Evolutionary conservation across 176 grass and related monocot species (phyloP).

Genomic region (Triticum monococcum): DNA sequence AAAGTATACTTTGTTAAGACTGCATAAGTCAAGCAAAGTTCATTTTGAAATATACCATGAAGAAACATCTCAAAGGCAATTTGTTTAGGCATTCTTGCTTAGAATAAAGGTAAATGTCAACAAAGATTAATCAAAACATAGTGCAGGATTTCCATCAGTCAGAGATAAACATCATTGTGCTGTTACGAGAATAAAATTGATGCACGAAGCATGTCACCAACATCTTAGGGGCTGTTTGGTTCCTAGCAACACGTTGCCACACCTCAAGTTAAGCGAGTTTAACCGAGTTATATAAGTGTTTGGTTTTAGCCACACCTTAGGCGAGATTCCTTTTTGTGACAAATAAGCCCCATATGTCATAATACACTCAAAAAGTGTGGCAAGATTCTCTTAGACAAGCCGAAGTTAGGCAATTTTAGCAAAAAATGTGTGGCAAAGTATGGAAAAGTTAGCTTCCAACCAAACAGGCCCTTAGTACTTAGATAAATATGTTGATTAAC

Average conservation of each 20-base stretch:
- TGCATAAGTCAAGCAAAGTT: neutral
- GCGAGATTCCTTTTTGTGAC: neutral
- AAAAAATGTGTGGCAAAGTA: neutral
- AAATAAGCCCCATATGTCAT: neutral
- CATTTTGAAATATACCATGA: constrained; percentile 12
- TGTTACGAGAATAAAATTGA: neutral
- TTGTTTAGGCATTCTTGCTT: neutral
- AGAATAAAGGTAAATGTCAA: neutral
- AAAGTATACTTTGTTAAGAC: neutral
- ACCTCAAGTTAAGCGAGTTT: neutral
- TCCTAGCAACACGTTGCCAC: neutral
- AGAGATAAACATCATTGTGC: neutral
- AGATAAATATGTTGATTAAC: neutral
- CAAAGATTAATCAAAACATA: neutral
- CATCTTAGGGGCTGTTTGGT: neutral
- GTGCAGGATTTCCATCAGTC: neutral
- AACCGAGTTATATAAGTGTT: neutral
- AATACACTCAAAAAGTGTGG: neutral
- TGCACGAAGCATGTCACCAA: neutral
- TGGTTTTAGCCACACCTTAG: neutral
- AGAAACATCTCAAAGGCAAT: constrained; percentile 17
- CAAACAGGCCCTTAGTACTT: neutral
- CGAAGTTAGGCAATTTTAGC: neutral
- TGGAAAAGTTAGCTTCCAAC: neutral
- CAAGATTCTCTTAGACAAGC: neutral